These are phyloP conservation scores for Dovyalis caffra DNA, from an alignment of 345 rosid species.

Conservation along the genomic window DNA sequence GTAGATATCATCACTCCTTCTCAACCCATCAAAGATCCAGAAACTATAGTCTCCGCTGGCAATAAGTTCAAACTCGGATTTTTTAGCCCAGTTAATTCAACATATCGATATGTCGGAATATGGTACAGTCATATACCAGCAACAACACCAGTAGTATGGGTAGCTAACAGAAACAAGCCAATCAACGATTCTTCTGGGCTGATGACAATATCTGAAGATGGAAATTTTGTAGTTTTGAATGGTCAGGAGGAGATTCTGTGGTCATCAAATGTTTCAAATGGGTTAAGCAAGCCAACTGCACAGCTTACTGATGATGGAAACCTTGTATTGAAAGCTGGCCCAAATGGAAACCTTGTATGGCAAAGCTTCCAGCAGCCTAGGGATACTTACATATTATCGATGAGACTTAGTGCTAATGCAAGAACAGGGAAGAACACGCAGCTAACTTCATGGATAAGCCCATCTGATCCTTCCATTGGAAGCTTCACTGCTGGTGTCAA, in stretches of 20 bases:
- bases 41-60: neutral
- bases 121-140: neutral
- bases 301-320: conserved; percentile 17
- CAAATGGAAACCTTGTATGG: no score
- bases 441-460: neutral
- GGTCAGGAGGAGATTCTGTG: no score
- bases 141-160: neutral
- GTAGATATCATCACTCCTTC: neutral
- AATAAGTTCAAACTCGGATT: conserved; percentile 1
- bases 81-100: no score
- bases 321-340: conserved; percentile 2
- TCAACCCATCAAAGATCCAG: conserved; percentile 7
- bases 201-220: conserved; percentile 23
- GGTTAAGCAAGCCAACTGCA: no score
- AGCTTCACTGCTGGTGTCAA: neutral
- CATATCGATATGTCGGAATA: conserved; percentile 6
- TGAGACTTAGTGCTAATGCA: conserved; percentile 30
- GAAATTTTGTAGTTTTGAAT: conserved; percentile 27
- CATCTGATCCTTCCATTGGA: no score
- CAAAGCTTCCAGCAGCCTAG: conserved; percentile 24
- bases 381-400: conserved; percentile 27
- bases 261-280: no score
- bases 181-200: conserved; percentile 33
- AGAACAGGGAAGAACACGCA: neutral
- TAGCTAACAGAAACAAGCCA: conserved; percentile 14